Evolutionary conservation across 169 alveolate species (phyloP).

Genomic region (Plasmodium gaboni): DNA sequence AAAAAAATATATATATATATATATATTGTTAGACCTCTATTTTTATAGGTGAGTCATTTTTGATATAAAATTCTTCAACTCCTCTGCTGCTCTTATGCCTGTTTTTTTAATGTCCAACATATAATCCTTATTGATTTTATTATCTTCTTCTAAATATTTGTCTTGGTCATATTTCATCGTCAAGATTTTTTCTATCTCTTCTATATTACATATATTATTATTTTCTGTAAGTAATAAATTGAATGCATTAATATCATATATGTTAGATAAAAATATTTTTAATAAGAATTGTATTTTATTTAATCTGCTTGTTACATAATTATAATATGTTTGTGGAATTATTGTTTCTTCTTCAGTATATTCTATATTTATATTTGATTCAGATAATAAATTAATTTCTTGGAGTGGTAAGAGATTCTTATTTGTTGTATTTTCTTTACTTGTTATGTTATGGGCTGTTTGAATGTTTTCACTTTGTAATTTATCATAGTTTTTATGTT

Average conservation of each 20-base stretch:
- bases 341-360: not conserved
- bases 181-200: constrained; percentile 59
- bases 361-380: too few relatives aligned
- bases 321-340: constrained; percentile 59
- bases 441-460: not conserved
- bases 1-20: not conserved
- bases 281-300: constrained; percentile 58
- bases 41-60: constrained; percentile 28
- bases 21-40: not conserved
- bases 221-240: constrained; percentile 52
- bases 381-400: too few relatives aligned
- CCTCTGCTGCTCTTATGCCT: constrained; percentile 63
- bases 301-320: constrained; percentile 37
- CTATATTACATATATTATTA: constrained; percentile 60
- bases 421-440: not conserved
- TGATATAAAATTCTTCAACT: constrained; percentile 36
- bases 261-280: constrained; percentile 46
- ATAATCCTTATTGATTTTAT: constrained; percentile 4
- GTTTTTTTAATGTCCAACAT: constrained; percentile 40
- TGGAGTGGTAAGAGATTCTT: too few relatives aligned
- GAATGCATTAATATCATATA: constrained; percentile 41
- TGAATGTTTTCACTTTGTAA: not conserved
- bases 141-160: not conserved
- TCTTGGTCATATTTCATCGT: constrained; percentile 28
- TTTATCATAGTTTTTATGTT: not conserved